Base-by-base conservation (phyloP, 2,329 filamentous ascomycete species). In the Microdochium nivale region DNA sequence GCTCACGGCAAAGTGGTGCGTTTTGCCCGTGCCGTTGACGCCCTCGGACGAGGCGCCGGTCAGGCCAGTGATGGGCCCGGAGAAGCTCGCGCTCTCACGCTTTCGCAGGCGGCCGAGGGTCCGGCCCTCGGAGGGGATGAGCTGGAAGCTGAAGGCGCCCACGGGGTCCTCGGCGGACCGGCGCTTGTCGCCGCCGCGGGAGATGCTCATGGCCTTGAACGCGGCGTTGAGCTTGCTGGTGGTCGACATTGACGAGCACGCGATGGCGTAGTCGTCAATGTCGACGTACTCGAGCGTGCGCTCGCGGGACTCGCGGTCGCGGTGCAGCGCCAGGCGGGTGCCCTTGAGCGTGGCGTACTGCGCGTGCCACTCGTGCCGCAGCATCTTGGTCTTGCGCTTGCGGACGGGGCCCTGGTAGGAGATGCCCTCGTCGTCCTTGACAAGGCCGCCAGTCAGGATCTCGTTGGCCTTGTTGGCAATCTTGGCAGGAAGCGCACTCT, bases 321-420 rank as follows among this genome's bases (percentile, higher is more conserved):
- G 83, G 75, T 91, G 88, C 80, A 92, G 86, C 51, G 86, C 84
- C 35, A 89, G 77, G 25, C 81, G 80, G 25, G 84, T 88, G 53
- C 86, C 86, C 61, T 84, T 84, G 56, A 96, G 84, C 25, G 88
- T 90, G 67, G 94, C 95, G 73, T 92, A 94, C 59, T 90, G 86
- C 66, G 95, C 88, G 63, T 90, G 83, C 91, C 91, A 96, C 72
- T 96, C 91, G 67, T 95, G 88, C 44, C 90, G 88, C 54, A 96
- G 80, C 75, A 96, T 84, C 63, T 84, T 84, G 32, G 87, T 95
- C 73, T 90, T 90, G 64, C 92, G 88, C 77, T 95, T 96, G 77
- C 90, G 91, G 83, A 99, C 95, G 69, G 85, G 90, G 1, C 94
- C 94, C 49, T 88, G 81, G 68, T 91, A 88, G 32, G 81, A 80